These are phyloP conservation scores for Gossypium sturtianum DNA, from an alignment of 345 rosid genomes.

Conservation along the genomic window DNA sequence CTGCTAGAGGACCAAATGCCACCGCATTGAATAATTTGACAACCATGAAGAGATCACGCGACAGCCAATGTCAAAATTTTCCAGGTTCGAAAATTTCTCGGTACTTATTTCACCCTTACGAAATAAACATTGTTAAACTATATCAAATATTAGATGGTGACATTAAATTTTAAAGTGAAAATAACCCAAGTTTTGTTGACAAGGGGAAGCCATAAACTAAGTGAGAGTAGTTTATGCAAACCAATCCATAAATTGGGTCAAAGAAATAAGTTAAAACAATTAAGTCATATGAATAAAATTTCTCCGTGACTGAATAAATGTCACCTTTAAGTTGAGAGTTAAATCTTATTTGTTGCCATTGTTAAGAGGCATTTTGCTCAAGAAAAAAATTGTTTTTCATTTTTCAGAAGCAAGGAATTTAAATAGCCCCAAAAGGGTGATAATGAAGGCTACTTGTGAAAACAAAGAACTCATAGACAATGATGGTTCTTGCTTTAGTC, in stretches of 20 bases:
- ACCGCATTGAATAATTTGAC: conserved; percentile 31
- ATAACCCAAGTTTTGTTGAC: not conserved
- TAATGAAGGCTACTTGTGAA: conserved; percentile 42
- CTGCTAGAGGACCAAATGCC: conserved; percentile 30
- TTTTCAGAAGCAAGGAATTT: conserved; percentile 50
- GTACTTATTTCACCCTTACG: not conserved
- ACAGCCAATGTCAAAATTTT: conserved; percentile 35
- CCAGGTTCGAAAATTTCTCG: conserved; percentile 45
- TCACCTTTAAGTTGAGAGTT: not conserved
- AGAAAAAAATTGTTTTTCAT: not conserved
- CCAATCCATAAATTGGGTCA: not conserved
- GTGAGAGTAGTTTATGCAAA: not conserved
- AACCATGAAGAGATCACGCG: conserved; percentile 43
- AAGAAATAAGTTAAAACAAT: not conserved
- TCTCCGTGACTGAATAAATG: too few relatives aligned
- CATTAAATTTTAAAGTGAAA: not conserved
- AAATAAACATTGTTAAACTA: conserved; percentile 9
- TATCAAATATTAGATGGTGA: not conserved
- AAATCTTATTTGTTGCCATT: not conserved
- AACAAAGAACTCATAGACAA: conserved; percentile 53
- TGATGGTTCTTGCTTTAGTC: conserved; percentile 65
- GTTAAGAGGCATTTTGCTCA: not conserved
- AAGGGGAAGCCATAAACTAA: not conserved
- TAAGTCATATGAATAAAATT: not conserved
- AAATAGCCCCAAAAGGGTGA: conserved; percentile 66